Evolutionary conservation across 1,139 yeast genomes (phyloP), one percentile per base, ranked within the genome.

Genomic region (Yamadazyma siamensis): DNA sequence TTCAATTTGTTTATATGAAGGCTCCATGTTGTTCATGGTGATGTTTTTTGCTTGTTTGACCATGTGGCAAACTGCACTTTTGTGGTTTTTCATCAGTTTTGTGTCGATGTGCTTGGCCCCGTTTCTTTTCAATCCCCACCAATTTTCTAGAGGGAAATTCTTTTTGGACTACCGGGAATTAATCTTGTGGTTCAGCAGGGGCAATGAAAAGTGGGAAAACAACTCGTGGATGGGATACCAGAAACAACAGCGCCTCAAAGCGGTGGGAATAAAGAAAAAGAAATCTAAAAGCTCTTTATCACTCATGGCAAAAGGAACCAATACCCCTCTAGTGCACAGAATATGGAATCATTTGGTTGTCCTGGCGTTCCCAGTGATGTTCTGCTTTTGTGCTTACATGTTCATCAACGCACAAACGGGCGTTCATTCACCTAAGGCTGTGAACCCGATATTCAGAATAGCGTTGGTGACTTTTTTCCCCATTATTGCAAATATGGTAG

Each of bases 61-160:
- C 0, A 75, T 82, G 61, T 84, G 94, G 94, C 84, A 80, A 39
- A 74, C 79, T 0, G 74, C 94, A 0, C 58, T 86, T 15, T 50
- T 85, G 19, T 87, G 95, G 95, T 86, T 87, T 55, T 84, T 89
- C 81, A 65, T 84, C 6, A 82, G 94, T 0, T 71, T 82, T 9
- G 55, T 78, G 5, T 80, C 95, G 0, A 57, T 87, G 50, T 75
- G 88, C 37, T 57, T 84, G 27, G 82, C 94, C 0, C 96, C 96
- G 2, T 78, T 82, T 38, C 52, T 87, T 4, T 87, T 83, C 61
- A 87, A 87, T 46, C 95, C 96, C 0, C 94, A 87, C 50, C 95
- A 87, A 49, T 87, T 85, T 52, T 68, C 79, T 1, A 69, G 77
- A 54, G 56, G 59, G 4, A 87, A 81, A 35, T 87, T 81, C 47